Base-by-base conservation (phyloP, 2,329 filamentous ascomycete genomes). In the Phoma herbarum region DNA sequence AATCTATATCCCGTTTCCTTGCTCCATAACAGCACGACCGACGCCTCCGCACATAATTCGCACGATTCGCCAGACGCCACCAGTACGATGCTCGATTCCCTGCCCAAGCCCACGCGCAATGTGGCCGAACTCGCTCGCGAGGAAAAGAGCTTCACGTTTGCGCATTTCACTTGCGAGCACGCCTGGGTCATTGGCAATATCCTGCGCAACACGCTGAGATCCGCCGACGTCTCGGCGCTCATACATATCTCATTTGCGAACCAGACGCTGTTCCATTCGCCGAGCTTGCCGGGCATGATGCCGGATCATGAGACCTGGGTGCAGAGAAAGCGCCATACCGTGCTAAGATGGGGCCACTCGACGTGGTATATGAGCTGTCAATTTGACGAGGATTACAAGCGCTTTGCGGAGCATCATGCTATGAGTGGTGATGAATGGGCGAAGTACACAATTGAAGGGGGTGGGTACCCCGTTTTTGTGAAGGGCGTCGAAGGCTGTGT, bases 391-490 rank as follows among this genome's bases (percentile, higher is more conserved):
- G 84, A 92, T 62, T 88, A 92, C 78, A 79, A 72, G 23, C 80
- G 78, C 2, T 93, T 94, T 75, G 82, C 83, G 39, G 81, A 82
- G 29, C 89, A 90, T 73, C 90, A 85, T 70, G 87, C 83, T 31
- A 79, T 93, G 69, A 68, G 68, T 12, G 66, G 63, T n/a, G 83
- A 84, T 6, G 72, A 84, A 46, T 68, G 83, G 48, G 81, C 83
- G 52, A 80, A 85, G 29, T 94, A 90, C 79, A 90, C 90, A 1
- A 90, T 93, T 61, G 90, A 93, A 75, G 91, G 91, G 0, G 91
- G 91, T 22, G 91, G 83, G 0, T 86, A 91, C 62, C 91, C 91
- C 0, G 84, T 94, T 29, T 82, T 86, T 8, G 90, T 94, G 7
- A 79, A 80, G 52, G 89, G 89, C 0, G 89, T 93, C 1, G 90